phyloP scores from a whole-genome alignment of 805 yeast species.

The Candida sonorensis region DNA sequence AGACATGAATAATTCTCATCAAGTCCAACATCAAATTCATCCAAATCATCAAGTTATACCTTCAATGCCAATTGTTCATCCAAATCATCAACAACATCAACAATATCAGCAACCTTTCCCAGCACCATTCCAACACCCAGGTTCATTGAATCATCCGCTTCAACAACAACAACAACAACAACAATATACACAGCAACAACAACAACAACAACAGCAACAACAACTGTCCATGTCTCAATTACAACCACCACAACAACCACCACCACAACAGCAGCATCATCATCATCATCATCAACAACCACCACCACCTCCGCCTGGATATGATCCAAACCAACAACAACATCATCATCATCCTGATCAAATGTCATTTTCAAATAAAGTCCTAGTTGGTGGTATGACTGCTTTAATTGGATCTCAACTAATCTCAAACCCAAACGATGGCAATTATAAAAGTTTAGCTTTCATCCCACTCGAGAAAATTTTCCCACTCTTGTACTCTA shows the following conservation, averaged over 20 bases:
- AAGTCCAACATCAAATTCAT: conserved; percentile 1
- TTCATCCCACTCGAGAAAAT: conserved; percentile 18
- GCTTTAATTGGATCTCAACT: conserved; percentile 27
- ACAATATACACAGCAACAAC: background rate
- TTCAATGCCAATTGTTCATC: no score
- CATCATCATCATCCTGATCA: conserved; percentile 2
- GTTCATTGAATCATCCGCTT: conserved; percentile 1
- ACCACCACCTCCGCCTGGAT: no score
- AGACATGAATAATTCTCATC: no score
- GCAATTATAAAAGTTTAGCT: conserved; percentile 21
- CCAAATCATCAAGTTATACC: conserved; percentile 2
- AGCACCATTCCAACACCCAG: conserved; percentile 5
- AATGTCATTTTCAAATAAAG: conserved; percentile 19
- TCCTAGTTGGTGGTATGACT: conserved; percentile 29
- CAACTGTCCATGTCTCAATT: background rate
- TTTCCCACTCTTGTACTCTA: conserved; percentile 18
- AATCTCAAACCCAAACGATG: no score
- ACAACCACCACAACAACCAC: conserved; percentile 1
- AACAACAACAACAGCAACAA: conserved; percentile 2
- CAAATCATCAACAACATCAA: background rate
- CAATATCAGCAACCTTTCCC: no score
- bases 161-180: background rate
- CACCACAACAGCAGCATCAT: conserved; percentile 1
- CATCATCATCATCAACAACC: conserved; percentile 6
- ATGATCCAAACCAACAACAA: conserved; percentile 5